Conservation (phyloP, 2,329 filamentous ascomycete species). For the Stagonosporopsis rhizophila region DNA sequence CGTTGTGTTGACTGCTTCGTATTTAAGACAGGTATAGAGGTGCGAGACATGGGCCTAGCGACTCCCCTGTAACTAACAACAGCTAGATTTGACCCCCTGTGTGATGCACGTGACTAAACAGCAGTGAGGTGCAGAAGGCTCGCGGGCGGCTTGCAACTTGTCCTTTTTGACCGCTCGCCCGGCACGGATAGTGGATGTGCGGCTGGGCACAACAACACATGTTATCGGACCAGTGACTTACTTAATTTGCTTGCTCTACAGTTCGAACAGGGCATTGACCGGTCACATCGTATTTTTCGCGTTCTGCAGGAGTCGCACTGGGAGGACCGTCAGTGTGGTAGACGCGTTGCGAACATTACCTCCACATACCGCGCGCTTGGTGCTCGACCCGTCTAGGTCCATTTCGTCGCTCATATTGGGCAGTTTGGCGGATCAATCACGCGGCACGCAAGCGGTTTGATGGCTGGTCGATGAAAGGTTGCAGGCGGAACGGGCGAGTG, state of each 20-base stretch:
- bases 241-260: constrained; percentile 47
- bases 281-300: constrained; percentile 47
- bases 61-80: no score
- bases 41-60: neutral
- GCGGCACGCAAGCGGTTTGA: constrained; percentile 26
- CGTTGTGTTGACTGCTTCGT: neutral
- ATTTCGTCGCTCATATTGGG: constrained; percentile 44
- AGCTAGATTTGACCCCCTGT: neutral
- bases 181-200: neutral
- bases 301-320: constrained; percentile 47
- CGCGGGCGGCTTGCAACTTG: neutral
- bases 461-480: neutral
- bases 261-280: constrained; percentile 45
- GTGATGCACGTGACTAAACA: neutral
- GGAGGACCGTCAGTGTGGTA: neutral
- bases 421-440: constrained; percentile 18
- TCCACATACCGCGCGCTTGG: constrained; percentile 41
- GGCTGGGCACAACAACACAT: neutral
- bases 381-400: constrained; percentile 38
- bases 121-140: neutral
- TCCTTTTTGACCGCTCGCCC: neutral
- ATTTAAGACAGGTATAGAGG: neutral
- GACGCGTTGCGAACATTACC: neutral
- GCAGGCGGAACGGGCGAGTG: neutral
- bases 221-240: constrained; percentile 21